These are phyloP conservation scores for Stenogyne calaminthoides DNA, from an alignment of 305 asterid species.

Conservation along the genomic window DNA sequence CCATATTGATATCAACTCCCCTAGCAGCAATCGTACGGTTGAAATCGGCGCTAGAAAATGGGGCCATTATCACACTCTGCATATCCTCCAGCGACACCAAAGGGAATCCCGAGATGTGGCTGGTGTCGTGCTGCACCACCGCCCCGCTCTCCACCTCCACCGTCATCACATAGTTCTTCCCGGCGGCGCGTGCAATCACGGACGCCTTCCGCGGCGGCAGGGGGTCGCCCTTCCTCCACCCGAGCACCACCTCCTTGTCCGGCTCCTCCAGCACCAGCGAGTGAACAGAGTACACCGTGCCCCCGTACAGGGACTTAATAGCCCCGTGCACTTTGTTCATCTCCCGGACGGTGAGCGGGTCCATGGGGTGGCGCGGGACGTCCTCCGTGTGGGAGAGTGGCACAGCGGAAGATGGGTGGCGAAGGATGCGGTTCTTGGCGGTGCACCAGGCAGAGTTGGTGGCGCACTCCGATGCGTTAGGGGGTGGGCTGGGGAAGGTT, in stretches of 20 bases:
- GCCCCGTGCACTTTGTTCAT: constrained; percentile 45
- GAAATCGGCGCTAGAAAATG: constrained; percentile 47
- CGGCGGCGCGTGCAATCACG: constrained; percentile 52
- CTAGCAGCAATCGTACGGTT: constrained; percentile 52
- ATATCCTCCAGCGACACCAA: constrained; percentile 52
- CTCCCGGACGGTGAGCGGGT: constrained; percentile 65
- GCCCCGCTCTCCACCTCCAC: constrained; percentile 58
- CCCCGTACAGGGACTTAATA: constrained; percentile 33
- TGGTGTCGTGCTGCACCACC: constrained; percentile 44
- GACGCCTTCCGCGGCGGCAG: constrained; percentile 59
- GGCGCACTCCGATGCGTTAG: constrained; percentile 28
- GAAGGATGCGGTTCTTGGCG: constrained; percentile 48
- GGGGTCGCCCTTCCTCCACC: constrained; percentile 48
- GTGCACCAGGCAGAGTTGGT: constrained; percentile 45
- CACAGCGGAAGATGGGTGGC: constrained; percentile 31
- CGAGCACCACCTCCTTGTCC: constrained; percentile 48
- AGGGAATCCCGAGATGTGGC: constrained; percentile 59
- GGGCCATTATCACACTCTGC: constrained; percentile 37
- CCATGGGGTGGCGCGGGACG: constrained; percentile 63
- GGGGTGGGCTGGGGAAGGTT: constrained; percentile 28
- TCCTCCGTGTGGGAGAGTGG: constrained; percentile 30
- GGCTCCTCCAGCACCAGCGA: constrained; percentile 67
- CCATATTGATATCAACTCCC: constrained; percentile 49
- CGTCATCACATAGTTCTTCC: constrained; percentile 52
- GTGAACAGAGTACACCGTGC: constrained; percentile 50